These are phyloP conservation scores for maize (Zea mays) DNA, from an alignment of 176 grass and related monocot species.

Conservation along the genomic window Zm-B73-REFERENCE-NAM-5.0 NC_050100.1:38509001-38509500, in stretches of 20 bases:
- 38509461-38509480: neutral
- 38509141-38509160: neutral
- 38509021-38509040: neutral
- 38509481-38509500: neutral
- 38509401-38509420: neutral
- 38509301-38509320: too few relatives aligned
- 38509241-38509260: neutral
- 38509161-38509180: neutral
- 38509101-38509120: constrained; percentile 15
- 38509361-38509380: too few relatives aligned
- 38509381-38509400: neutral
- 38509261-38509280: neutral
- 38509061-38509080: neutral
- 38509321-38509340: too few relatives aligned
- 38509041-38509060: neutral
- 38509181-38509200: constrained; percentile 10
- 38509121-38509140: neutral
- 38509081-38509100: neutral
- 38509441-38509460: neutral
- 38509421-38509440: neutral
- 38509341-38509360: too few relatives aligned
- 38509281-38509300: too few relatives aligned
- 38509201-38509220: neutral
- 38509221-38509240: neutral
- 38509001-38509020: neutral